phyloP scores from a whole-genome alignment of 257 asterid genomes.

The Plantago ovata region DNA sequence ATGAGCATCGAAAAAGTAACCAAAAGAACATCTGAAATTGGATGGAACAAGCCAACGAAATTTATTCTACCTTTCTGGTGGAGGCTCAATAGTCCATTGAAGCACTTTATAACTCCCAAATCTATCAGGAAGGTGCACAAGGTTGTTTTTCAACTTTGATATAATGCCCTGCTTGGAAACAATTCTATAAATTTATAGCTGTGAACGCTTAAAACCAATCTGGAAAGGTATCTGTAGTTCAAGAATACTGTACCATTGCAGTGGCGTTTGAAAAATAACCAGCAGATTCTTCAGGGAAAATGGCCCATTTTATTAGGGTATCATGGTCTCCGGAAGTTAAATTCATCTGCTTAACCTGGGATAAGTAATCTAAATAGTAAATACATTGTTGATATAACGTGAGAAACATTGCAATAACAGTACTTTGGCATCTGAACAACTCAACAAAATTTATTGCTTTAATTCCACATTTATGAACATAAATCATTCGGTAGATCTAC shows the following conservation, averaged over 20 bases:
- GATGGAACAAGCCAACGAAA: background rate
- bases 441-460: slow-evolving; percentile 7
- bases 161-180: slow-evolving; percentile 52
- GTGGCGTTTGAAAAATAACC: slow-evolving; percentile 54
- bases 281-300: slow-evolving; percentile 61
- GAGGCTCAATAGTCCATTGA: slow-evolving; percentile 61
- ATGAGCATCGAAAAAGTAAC: slow-evolving; percentile 8
- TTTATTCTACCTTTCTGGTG: slow-evolving; percentile 47
- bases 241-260: slow-evolving; percentile 51
- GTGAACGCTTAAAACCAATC: slow-evolving; percentile 18
- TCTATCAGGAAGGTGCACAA: slow-evolving; percentile 59
- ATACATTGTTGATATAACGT: slow-evolving; percentile 15
- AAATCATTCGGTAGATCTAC: slow-evolving; percentile 36
- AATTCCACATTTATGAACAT: slow-evolving; percentile 8
- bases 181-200: slow-evolving; percentile 13
- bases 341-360: slow-evolving; percentile 71
- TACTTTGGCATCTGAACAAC: slow-evolving; percentile 2
- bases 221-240: slow-evolving; percentile 12
- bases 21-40: background rate
- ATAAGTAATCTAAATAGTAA: slow-evolving; percentile 23
- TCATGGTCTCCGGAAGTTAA: slow-evolving; percentile 52
- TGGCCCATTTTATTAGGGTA: slow-evolving; percentile 70
- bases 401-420: slow-evolving; percentile 18
- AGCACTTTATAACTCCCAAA: slow-evolving; percentile 69
- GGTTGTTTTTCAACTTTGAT: slow-evolving; percentile 46